Conservation (phyloP, 2,329 filamentous ascomycete species). For the Xylariaceae sp. region DNA sequence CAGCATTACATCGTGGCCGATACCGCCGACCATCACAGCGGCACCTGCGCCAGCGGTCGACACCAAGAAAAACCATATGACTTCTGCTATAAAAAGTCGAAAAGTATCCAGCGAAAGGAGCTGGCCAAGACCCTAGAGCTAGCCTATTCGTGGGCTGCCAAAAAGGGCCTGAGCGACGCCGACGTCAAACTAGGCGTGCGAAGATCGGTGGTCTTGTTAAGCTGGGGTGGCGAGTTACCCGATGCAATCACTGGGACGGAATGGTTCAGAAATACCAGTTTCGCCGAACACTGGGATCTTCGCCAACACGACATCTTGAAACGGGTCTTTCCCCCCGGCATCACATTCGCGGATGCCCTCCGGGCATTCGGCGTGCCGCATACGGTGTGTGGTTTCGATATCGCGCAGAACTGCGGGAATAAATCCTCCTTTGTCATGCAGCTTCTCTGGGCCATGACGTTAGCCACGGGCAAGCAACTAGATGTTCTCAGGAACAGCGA, state of each 20-base stretch:
- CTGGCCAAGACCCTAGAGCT: neutral
- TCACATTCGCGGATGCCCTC: neutral
- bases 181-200: neutral
- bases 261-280: conserved; percentile 2
- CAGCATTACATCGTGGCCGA: conserved; percentile 15
- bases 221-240: conserved; percentile 9
- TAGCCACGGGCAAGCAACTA: conserved; percentile 7
- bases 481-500: neutral
- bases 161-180: neutral
- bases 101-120: neutral
- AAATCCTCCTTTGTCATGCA: conserved; percentile 14
- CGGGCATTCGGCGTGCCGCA: neutral
- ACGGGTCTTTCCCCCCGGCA: neutral
- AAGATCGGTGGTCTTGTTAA: conserved; percentile 7
- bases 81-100: conserved; percentile 15
- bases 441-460: conserved; percentile 9
- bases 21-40: conserved; percentile 13
- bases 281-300: conserved; percentile 15
- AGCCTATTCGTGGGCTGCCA: conserved; percentile 3
- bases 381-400: conserved; percentile 1
- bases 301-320: neutral
- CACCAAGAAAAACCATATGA: conserved; percentile 16
- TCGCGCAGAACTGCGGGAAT: conserved; percentile 17
- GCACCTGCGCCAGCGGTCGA: conserved; percentile 1
- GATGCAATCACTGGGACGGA: conserved; percentile 3